phyloP scores from a whole-genome alignment of 1,284 basidiomycete species.

The Fomes fomentarius region DNA sequence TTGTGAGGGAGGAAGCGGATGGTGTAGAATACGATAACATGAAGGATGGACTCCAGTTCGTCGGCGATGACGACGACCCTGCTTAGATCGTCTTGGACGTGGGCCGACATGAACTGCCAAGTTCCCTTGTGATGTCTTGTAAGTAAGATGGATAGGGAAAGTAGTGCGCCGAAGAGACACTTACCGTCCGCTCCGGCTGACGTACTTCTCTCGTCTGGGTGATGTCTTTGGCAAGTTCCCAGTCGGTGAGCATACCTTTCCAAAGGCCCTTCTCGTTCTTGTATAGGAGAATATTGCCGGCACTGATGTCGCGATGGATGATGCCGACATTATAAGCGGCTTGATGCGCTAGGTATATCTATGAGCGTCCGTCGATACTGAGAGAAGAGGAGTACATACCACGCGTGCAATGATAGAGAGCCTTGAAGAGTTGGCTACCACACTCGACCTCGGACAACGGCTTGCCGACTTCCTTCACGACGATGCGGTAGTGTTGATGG shows the following conservation, averaged over 20 bases:
- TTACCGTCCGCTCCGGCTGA: slow-evolving; percentile 10
- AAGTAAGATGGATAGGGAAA: not conserved
- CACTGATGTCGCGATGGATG: slow-evolving; percentile 16
- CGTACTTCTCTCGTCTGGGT: not conserved
- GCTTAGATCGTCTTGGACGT: not conserved
- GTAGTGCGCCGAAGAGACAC: not conserved
- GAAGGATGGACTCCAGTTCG: too few relatives aligned
- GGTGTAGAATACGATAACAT: too few relatives aligned
- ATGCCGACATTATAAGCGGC: not conserved
- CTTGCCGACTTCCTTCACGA: slow-evolving; percentile 24
- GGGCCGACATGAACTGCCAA: slow-evolving; percentile 16
- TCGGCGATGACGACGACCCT: not conserved
- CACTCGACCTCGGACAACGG: slow-evolving; percentile 9
- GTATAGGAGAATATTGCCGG: slow-evolving; percentile 8
- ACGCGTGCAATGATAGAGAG: too few relatives aligned
- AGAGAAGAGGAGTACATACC: too few relatives aligned
- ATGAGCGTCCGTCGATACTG: too few relatives aligned
- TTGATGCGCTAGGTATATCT: slow-evolving; percentile 9
- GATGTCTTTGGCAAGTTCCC: slow-evolving; percentile 11
- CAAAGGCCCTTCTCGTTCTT: too few relatives aligned
- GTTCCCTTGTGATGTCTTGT: slow-evolving; percentile 8
- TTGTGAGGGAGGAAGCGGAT: too few relatives aligned
- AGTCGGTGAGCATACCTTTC: slow-evolving; percentile 9
- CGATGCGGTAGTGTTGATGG: slow-evolving; percentile 18
- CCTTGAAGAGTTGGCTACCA: not conserved